Base-by-base conservation (phyloP, 2,329 filamentous ascomycete genomes). In the Aspergillus fructus region DNA sequence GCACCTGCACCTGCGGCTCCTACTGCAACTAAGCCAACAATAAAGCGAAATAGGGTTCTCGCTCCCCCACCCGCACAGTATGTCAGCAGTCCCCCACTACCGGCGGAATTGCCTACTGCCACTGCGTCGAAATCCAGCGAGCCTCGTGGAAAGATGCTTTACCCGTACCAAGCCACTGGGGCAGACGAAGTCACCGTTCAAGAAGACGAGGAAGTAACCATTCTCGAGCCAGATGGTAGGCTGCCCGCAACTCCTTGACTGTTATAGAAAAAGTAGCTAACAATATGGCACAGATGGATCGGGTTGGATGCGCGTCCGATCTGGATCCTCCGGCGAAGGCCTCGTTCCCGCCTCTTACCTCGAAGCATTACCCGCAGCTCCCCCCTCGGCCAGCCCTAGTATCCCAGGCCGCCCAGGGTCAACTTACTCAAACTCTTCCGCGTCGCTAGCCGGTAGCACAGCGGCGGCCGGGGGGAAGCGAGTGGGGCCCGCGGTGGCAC, bases 401-500 rank as follows among this genome's bases (percentile, higher is more conserved):
- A 53, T 71, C 13, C 70, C 78, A 4, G 78, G 80, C 37, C 85
- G 90, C 2, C 90, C 90, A 0, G 83, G 85, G 39, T 93, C 90
- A 8, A 86, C 85, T 0, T 91, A 91, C 68, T 96, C 92, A 4
- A 91, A 86, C 63, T 93, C 89, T 8, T 86, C 86, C 3, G 86
- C 86, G 4, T 92, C 89, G 0, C 77, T 91, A 11, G 78, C 81
- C 1, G 81, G 80, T 52, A 83, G 81, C 58, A 75, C 79, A 7
- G 75, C 78, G 3, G 68, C 72, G 5, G 53, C 47, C 1, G 59
- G 45, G 37, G 58, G 53, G 40, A 96, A 93, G 79, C 96, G 96
- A 76, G 92, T 96, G 72, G 93, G 93, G 0, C 93, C 93, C 0
- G 92, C 89, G 0, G 94, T 99, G 4, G 94, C 94, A 13, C 94